Evolutionary conservation across 495 filamentous ascomycete species (phyloP).

Genomic region (Tuber borchii): DNA sequence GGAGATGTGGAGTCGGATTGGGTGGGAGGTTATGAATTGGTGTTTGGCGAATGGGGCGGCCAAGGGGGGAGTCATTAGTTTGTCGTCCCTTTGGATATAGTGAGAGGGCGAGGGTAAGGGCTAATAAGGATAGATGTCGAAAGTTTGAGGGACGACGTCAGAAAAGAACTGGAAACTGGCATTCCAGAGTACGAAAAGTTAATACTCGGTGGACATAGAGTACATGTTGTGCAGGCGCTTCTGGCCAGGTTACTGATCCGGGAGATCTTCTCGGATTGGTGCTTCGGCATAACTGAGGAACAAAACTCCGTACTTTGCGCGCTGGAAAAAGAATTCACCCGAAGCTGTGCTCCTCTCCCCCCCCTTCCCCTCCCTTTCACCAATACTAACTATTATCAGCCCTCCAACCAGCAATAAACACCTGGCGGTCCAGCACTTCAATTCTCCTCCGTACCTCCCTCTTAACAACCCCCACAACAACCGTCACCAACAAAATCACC

Average conservation of each 20-base stretch:
- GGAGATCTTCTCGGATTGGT: slow-evolving; percentile 27
- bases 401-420: slow-evolving; percentile 11
- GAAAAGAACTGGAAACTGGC: slow-evolving; percentile 10
- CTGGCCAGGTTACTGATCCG: slow-evolving; percentile 15
- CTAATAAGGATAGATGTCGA: slow-evolving; percentile 17
- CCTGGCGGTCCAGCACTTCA: slow-evolving; percentile 24
- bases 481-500: slow-evolving; percentile 8
- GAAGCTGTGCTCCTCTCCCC: slow-evolving; percentile 12
- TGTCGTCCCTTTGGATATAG: neutral
- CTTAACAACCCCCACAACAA: slow-evolving; percentile 11
- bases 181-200: slow-evolving; percentile 23
- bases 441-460: slow-evolving; percentile 24
- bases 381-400: slow-evolving; percentile 9
- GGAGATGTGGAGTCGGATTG: slow-evolving; percentile 33
- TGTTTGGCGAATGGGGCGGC: slow-evolving; percentile 29
- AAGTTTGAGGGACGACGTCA: slow-evolving; percentile 9
- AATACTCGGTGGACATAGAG: slow-evolving; percentile 20
- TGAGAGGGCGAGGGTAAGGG: neutral
- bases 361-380: neutral
- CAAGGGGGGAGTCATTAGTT: slow-evolving; percentile 18
- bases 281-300: slow-evolving; percentile 18
- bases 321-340: slow-evolving; percentile 15
- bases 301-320: slow-evolving; percentile 14
- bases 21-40: slow-evolving; percentile 37
- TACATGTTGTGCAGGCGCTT: slow-evolving; percentile 30